These are phyloP conservation scores for Russula abietina DNA, from an alignment of 768 basidiomycete genomes.

Conservation along the genomic window DNA sequence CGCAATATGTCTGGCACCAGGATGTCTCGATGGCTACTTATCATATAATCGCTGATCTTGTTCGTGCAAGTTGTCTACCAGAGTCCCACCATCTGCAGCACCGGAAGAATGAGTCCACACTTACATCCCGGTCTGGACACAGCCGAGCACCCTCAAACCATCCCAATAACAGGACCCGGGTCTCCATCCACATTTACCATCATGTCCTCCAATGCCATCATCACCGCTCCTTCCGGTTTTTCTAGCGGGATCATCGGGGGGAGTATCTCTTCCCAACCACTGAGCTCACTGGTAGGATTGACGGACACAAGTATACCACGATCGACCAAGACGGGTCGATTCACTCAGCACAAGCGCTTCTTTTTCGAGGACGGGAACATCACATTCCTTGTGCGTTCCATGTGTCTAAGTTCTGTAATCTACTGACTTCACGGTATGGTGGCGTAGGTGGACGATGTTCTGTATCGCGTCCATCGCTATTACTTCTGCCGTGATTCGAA, in stretches of 20 bases:
- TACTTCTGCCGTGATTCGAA: conserved; percentile 22
- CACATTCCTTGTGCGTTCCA: conserved; percentile 13
- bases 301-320: neutral
- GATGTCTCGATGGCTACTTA: neutral
- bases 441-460: conserved; percentile 4
- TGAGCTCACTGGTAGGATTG: too few species aligned
- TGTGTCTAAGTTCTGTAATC: neutral
- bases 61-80: neutral
- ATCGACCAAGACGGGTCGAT: neutral
- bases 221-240: neutral
- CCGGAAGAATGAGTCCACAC: neutral
- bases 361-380: conserved; percentile 22
- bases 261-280: neutral
- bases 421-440: neutral
- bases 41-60: neutral
- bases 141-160: neutral
- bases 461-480: conserved; percentile 23
- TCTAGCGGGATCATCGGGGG: neutral
- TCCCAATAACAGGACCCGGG: neutral
- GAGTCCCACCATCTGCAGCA: neutral
- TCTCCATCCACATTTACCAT: neutral
- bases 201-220: neutral
- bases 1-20: neutral
- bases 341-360: conserved; percentile 12
- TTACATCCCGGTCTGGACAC: neutral